A percentile compares a stretch with the other conserved stretches of the same genome.
phyloP scores from a whole-genome alignment of 2,329 filamentous ascomycete genomes.

The Hymenoscyphus salicellus region DNA sequence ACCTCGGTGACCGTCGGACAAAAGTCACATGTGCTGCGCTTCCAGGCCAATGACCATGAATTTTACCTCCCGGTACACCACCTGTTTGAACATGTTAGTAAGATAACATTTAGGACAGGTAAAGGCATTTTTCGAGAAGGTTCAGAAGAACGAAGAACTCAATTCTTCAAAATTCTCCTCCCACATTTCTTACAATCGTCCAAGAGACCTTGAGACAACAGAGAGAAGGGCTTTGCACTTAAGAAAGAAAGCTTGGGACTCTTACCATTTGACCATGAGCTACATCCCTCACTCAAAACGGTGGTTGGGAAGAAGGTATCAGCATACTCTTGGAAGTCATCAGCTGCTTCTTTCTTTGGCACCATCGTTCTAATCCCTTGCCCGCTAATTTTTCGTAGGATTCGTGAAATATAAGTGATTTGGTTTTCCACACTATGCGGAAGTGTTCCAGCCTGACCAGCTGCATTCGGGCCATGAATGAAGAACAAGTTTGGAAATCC shows the following conservation, averaged over 20 bases:
- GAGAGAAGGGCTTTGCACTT: no score
- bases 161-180: no score
- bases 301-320: slow-evolving; percentile 55
- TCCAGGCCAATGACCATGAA: slow-evolving; percentile 68
- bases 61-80: slow-evolving; percentile 55
- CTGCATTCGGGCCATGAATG: slow-evolving; percentile 56
- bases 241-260: background rate
- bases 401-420: slow-evolving; percentile 61
- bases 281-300: slow-evolving; percentile 59
- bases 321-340: slow-evolving; percentile 52
- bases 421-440: slow-evolving; percentile 65
- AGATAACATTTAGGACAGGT: no score
- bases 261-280: slow-evolving; percentile 69
- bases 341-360: slow-evolving; percentile 53
- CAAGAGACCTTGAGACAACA: no score
- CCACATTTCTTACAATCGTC: no score
- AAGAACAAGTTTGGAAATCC: slow-evolving; percentile 65
- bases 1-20: slow-evolving; percentile 51
- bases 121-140: no score
- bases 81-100: background rate
- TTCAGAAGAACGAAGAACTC: no score
- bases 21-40: slow-evolving; percentile 60
- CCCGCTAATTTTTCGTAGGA: slow-evolving; percentile 61
- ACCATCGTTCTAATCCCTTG: slow-evolving; percentile 63
- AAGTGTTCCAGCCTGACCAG: slow-evolving; percentile 45